These are phyloP conservation scores for Dendrocalamus sinicus DNA, from an alignment of 176 grass and related monocot genomes.

Conservation along the genomic window DNA sequence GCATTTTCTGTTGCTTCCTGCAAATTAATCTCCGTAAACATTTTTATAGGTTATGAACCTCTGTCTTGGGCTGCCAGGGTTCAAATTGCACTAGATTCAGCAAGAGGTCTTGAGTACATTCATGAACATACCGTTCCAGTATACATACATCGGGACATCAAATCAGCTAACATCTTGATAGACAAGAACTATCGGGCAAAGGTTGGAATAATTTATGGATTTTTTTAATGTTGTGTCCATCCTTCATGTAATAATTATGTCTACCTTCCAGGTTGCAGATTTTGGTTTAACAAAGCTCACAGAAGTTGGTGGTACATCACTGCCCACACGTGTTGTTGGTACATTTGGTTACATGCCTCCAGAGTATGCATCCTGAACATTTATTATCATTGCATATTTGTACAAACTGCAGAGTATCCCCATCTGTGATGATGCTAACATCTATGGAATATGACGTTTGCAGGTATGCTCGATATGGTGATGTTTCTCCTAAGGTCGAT, in stretches of 20 bases:
- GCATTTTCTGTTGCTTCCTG: constrained; percentile 40
- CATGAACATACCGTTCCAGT: constrained; percentile 97
- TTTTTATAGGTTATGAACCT: constrained; percentile 63
- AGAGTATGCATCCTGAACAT: constrained; percentile 58
- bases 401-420: neutral
- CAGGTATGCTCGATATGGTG: constrained; percentile 87
- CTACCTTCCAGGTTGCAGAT: constrained; percentile 80
- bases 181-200: constrained; percentile 88
- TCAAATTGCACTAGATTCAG: constrained; percentile 95
- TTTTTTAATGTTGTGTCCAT: neutral
- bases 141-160: constrained; percentile 96
- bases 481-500: constrained; percentile 91
- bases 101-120: constrained; percentile 97
- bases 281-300: constrained; percentile 95
- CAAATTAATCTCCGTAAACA: constrained; percentile 38
- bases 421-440: constrained; percentile 14
- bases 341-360: constrained; percentile 99
- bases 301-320: constrained; percentile 69
- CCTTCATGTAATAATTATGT: constrained; percentile 25
- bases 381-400: neutral
- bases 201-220: constrained; percentile 49
- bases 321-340: constrained; percentile 79
- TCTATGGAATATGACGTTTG: constrained; percentile 20
- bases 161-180: constrained; percentile 97
- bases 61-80: constrained; percentile 80